phyloP scores from a whole-genome alignment of 2,329 filamentous ascomycete genomes.

The Cercospora zeae-maydis region DNA sequence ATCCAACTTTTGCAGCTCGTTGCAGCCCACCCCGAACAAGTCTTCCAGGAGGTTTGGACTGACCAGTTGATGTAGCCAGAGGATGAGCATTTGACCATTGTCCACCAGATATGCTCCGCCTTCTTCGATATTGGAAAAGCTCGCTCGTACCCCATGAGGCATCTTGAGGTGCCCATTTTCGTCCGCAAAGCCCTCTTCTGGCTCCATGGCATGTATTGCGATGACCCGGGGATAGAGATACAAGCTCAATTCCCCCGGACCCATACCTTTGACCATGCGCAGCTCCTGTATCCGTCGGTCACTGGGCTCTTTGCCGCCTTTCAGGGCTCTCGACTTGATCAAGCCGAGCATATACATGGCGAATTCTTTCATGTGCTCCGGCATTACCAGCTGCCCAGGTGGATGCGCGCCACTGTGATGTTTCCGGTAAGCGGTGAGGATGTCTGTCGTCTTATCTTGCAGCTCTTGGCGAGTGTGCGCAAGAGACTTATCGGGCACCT shows the following conservation, averaged over 20 bases:
- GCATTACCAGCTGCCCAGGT: constrained; percentile 87
- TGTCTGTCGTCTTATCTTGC: constrained; percentile 88
- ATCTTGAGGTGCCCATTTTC: constrained; percentile 83
- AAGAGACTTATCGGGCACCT: constrained; percentile 66
- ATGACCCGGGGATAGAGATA: constrained; percentile 96
- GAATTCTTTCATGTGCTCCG: constrained; percentile 93
- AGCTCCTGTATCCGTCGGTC: constrained; percentile 90
- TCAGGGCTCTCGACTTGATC: constrained; percentile 87
- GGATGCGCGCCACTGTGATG: constrained; percentile 84
- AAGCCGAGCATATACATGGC: constrained; percentile 92
- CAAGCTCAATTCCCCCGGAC: constrained; percentile 75
- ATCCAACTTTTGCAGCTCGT: constrained; percentile 70
- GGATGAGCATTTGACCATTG: constrained; percentile 84
- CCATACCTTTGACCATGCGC: constrained; percentile 85
- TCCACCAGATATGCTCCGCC: constrained; percentile 93
- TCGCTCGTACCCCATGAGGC: constrained; percentile 74
- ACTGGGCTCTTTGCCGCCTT: constrained; percentile 82
- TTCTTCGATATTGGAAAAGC: constrained; percentile 83
- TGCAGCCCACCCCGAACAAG: constrained; percentile 76
- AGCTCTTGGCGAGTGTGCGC: constrained; percentile 82
- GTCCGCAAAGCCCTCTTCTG: constrained; percentile 89
- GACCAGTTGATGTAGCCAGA: constrained; percentile 91
- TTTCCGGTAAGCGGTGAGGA: constrained; percentile 87
- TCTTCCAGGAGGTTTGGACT: constrained; percentile 88
- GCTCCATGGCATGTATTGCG: constrained; percentile 81